These are phyloP conservation scores for Xylaria castorea DNA, from an alignment of 495 filamentous ascomycete species.

Conservation along the genomic window DNA sequence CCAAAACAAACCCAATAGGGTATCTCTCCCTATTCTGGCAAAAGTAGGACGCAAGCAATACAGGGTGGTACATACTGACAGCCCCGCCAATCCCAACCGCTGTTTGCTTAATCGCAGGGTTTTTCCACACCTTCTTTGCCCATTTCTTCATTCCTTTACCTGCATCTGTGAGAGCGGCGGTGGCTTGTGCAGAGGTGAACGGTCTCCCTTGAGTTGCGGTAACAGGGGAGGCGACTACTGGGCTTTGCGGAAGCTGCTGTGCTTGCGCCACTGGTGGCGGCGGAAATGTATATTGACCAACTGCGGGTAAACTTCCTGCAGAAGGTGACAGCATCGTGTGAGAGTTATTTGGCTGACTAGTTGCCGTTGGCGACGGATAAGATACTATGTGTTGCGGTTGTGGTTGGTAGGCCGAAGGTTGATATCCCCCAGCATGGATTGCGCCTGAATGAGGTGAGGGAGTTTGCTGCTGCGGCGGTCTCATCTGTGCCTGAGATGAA, in stretches of 20 bases:
- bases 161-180: constrained; percentile 33
- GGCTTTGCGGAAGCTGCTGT: constrained; percentile 17
- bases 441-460: constrained; percentile 11
- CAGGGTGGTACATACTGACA: constrained; percentile 22
- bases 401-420: neutral
- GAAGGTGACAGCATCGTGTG: neutral
- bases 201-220: constrained; percentile 24
- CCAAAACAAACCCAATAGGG: neutral
- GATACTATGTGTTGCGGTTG: constrained; percentile 17
- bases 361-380: neutral
- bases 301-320: neutral
- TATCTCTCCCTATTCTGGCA: neutral
- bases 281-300: constrained; percentile 13
- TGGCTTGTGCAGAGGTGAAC: constrained; percentile 34
- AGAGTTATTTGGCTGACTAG: neutral
- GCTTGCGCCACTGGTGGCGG: constrained; percentile 27
- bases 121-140: constrained; percentile 39
- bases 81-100: constrained; percentile 34
- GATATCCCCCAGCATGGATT: neutral
- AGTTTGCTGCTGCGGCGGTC: constrained; percentile 29
- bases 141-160: constrained; percentile 43
- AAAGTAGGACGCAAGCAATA: neutral
- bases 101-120: constrained; percentile 37
- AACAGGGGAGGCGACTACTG: neutral
- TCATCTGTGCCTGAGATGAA: constrained; percentile 26